phyloP scores from a whole-genome alignment of 129 eudicot species.

The Helichrysum umbraculigerum region DNA sequence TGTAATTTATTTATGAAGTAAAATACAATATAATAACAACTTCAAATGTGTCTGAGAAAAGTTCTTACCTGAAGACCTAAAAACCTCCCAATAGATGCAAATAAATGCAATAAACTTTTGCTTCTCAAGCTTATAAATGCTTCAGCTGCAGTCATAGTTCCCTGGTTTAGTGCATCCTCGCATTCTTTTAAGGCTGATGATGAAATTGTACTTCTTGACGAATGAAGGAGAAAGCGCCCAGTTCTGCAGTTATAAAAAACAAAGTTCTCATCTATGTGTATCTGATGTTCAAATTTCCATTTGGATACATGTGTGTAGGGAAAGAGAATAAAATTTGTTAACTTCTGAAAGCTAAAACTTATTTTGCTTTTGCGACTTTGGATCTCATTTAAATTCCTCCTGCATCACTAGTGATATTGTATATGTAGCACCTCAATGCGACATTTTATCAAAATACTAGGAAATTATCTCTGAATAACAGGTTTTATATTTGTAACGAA shows the following conservation, averaged over 20 bases:
- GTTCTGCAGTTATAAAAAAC: conserved; percentile 48
- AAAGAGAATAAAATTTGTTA: not conserved
- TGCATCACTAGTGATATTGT: not conserved
- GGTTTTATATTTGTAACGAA: conserved; percentile 3
- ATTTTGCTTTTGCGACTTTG: not conserved
- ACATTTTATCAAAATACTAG: not conserved
- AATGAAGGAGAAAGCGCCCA: conserved; percentile 87
- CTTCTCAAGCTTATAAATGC: conserved; percentile 76
- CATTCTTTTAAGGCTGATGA: conserved; percentile 72
- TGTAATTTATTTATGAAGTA: not conserved
- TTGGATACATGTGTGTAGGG: not conserved
- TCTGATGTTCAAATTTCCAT: not conserved
- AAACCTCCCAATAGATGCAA: conserved; percentile 85
- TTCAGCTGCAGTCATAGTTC: conserved; percentile 71
- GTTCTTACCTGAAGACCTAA: conserved; percentile 86
- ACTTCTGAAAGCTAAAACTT: not conserved
- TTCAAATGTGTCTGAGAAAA: conserved; percentile 1
- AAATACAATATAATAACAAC: not conserved
- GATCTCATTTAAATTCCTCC: not conserved
- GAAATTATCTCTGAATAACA: not conserved
- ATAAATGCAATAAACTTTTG: conserved; percentile 78
- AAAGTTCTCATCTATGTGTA: not conserved
- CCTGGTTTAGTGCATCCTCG: conserved; percentile 88
- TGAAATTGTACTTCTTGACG: conserved; percentile 71
- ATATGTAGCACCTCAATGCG: not conserved